Conservation (phyloP, 352 stramenopile genomes). For the Hyaloperonospora arabidopsidis region DNA sequence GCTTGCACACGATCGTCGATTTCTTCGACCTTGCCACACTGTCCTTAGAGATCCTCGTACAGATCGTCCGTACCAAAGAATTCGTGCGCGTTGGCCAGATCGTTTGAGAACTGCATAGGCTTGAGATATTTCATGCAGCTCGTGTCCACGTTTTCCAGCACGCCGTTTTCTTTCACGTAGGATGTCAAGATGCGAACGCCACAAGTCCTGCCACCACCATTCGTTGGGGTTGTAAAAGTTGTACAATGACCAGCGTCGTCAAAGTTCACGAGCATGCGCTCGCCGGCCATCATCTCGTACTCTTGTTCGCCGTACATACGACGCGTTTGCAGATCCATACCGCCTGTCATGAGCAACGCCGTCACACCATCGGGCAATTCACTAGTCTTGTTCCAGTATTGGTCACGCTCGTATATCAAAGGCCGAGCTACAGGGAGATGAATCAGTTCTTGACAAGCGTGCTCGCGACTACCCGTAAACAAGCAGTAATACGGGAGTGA, state of each 20-base stretch:
- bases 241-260: conserved; percentile 66
- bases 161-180: conserved; percentile 51
- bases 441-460: conserved; percentile 43
- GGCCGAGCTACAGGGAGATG: conserved; percentile 33
- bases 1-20: conserved; percentile 4
- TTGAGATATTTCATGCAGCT: conserved; percentile 55
- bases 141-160: conserved; percentile 54
- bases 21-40: conserved; percentile 16
- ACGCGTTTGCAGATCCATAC: conserved; percentile 49
- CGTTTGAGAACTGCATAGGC: conserved; percentile 35
- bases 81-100: conserved; percentile 20
- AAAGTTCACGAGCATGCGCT: conserved; percentile 63
- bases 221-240: conserved; percentile 63
- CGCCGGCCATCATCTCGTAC: conserved; percentile 39
- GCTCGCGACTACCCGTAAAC: conserved; percentile 56
- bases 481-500: conserved; percentile 68
- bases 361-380: conserved; percentile 33
- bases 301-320: conserved; percentile 42
- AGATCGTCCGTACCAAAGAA: conserved; percentile 36
- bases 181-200: conserved; percentile 61
- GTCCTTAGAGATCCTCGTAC: conserved; percentile 28
- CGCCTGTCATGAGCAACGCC: conserved; percentile 47
- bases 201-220: conserved; percentile 38
- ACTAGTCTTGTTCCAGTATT: conserved; percentile 64
- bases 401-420: conserved; percentile 48